Evolutionary conservation across 108 stramenopile genomes (phyloP).

Genomic region (Fragilaria crotonensis): DNA sequence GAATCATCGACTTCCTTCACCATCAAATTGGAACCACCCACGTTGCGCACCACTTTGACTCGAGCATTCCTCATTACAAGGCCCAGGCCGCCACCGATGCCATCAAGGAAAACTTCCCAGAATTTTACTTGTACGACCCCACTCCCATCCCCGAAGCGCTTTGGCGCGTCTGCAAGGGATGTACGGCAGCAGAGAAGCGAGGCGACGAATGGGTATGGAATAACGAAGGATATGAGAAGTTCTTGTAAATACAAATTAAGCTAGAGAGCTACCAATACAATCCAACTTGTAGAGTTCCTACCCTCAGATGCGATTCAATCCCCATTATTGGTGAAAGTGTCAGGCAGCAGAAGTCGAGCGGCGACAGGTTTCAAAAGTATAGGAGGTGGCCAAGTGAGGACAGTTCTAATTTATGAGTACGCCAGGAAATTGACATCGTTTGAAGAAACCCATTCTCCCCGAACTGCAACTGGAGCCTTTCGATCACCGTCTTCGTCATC

Average conservation of each 20-base stretch:
- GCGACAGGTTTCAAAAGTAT: too few relatives aligned
- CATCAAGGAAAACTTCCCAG: slow-evolving; percentile 76
- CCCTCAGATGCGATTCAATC: too few relatives aligned
- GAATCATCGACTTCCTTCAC: slow-evolving; percentile 88
- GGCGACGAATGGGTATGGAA: slow-evolving; percentile 72
- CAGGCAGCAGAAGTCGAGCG: too few relatives aligned
- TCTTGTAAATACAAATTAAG: too few relatives aligned
- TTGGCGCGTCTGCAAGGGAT: slow-evolving; percentile 81
- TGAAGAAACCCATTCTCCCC: slow-evolving; percentile 21
- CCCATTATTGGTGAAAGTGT: too few relatives aligned
- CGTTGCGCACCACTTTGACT: slow-evolving; percentile 96
- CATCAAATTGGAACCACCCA: slow-evolving; percentile 96
- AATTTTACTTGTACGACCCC: slow-evolving; percentile 76
- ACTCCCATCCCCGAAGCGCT: slow-evolving; percentile 82
- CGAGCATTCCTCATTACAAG: slow-evolving; percentile 84
- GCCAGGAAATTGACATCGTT: slow-evolving; percentile 19
- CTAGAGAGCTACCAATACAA: too few relatives aligned
- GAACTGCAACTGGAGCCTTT: not conserved
- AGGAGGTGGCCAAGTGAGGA: too few relatives aligned
- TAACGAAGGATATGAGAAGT: slow-evolving; percentile 58
- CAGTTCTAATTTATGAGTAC: too few relatives aligned
- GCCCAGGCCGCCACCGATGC: slow-evolving; percentile 84
- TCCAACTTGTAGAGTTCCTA: too few relatives aligned
- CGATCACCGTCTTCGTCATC: slow-evolving; percentile 32
- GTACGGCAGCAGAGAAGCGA: slow-evolving; percentile 67